A percentile compares a stretch with the other conserved stretches of the same genome.
Evolutionary conservation across 2,329 filamentous ascomycete species (phyloP).

Genomic region (Fusarium sp.): DNA sequence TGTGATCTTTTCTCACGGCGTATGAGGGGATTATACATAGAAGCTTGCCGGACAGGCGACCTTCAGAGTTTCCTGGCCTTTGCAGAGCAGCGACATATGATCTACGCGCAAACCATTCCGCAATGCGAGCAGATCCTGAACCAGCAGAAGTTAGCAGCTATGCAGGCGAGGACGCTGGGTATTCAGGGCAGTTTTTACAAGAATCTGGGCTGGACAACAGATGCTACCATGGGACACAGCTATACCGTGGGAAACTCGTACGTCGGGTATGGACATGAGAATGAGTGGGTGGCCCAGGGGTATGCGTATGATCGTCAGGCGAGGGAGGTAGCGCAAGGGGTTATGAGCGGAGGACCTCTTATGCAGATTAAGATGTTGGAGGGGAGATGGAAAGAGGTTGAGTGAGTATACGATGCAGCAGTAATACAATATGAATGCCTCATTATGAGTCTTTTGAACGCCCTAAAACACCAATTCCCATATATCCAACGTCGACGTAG

Average conservation of each 20-base stretch:
- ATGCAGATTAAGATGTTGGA: constrained; percentile 51
- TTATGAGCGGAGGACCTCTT: constrained; percentile 24
- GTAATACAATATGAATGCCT: too few relatives aligned
- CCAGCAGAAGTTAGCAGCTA: constrained; percentile 45
- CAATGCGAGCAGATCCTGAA: constrained; percentile 47
- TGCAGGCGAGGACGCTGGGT: constrained; percentile 48
- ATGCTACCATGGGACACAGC: constrained; percentile 33
- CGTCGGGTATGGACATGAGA: constrained; percentile 53
- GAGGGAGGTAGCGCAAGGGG: constrained; percentile 28
- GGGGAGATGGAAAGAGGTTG: constrained; percentile 54
- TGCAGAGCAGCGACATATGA: constrained; percentile 46
- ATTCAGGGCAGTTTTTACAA: constrained; percentile 48
- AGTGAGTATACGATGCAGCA: constrained; percentile 37
- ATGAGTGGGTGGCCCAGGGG: constrained; percentile 50
- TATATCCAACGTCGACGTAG: constrained; percentile 49
- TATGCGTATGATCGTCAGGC: constrained; percentile 53
- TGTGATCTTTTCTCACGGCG: constrained; percentile 58
- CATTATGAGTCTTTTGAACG: constrained; percentile 13
- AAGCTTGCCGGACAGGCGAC: constrained; percentile 48
- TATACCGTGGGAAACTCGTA: constrained; percentile 52
- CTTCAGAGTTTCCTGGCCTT: constrained; percentile 47
- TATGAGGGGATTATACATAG: constrained; percentile 54
- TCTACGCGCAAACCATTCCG: constrained; percentile 54
- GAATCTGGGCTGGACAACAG: constrained; percentile 37
- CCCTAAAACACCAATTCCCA: constrained; percentile 50